Base-by-base conservation (phyloP, 495 filamentous ascomycete genomes). In the Hyphodiscus hymeniophilus region DNA sequence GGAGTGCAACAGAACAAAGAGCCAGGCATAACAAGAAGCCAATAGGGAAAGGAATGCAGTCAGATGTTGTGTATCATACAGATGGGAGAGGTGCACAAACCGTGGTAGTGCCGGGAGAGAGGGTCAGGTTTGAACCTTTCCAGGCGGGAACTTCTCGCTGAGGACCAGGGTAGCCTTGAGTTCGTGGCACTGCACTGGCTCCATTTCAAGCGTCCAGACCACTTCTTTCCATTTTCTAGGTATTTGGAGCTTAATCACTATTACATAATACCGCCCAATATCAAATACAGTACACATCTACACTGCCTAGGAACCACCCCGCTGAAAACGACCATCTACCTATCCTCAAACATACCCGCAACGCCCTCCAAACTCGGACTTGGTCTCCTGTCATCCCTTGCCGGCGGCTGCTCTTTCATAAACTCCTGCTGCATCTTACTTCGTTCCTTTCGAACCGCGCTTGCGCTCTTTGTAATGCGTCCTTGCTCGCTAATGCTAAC, bases 401-500 rank as follows among this genome's bases (percentile, higher is more conserved):
- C 23, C 15, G n/a, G 16, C 11, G 41, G 42, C 10, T 50, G 52
- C 12, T 34, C 62, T 26, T 58, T 75, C 73, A 78, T 74, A 48
- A 76, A 79, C 38, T 76, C 66, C 59, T 79, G 71, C 2, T 70
- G 69, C 73, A 79, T 75, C 61, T 73, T 77, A 47, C 68, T 77
- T 17, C 75, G 58, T 3, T 50, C 47, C 23, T 66, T 53, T 48
- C 65, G 63, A 47, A 64, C 35, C 35, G 45, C n/a, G 24, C 50
- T 35, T 32, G 21, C 47, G 40, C 63, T 66, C 59, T 74, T 74
- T 26, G 45, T 66, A 13, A 97, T 76, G 64, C 88, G 91, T 31
- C 92, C 92, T 69, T 90, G 84, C 64, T 97, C 92, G 16, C 88
- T 84, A 45, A 99, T 85, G 52, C 88, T 89, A 3, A 95, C 79